Evolutionary conservation across 768 basidiomycete genomes (phyloP).

Genomic region (Pleurotus tuoliensis): DNA sequence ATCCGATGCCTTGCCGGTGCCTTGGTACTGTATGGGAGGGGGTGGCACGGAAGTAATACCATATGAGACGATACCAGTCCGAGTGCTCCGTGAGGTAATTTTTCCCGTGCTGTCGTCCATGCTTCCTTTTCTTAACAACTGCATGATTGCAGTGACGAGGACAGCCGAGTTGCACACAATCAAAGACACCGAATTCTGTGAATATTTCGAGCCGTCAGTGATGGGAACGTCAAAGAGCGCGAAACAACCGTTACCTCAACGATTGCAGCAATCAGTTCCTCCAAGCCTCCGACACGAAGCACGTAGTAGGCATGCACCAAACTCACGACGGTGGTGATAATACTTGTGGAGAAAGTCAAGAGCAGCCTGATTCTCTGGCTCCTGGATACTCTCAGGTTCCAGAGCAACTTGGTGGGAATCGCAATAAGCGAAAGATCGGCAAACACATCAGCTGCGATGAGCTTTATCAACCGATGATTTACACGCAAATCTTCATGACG

Average conservation of each 20-base stretch:
- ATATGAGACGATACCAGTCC: background rate
- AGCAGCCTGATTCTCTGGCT: constrained; percentile 37
- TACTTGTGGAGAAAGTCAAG: constrained; percentile 52
- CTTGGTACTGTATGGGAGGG: background rate
- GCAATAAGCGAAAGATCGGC: constrained; percentile 42
- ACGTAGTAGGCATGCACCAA: constrained; percentile 45
- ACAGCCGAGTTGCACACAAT: constrained; percentile 38
- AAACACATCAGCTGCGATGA: constrained; percentile 39
- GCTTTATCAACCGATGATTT: background rate
- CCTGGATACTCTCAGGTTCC: constrained; percentile 31
- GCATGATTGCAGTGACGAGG: constrained; percentile 23
- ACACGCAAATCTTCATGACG: background rate
- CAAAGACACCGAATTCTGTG: constrained; percentile 30
- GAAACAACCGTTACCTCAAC: constrained; percentile 33
- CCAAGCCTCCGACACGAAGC: constrained; percentile 21
- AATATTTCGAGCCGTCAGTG: constrained; percentile 32
- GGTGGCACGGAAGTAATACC: background rate
- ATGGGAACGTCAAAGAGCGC: constrained; percentile 33
- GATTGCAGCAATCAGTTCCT: constrained; percentile 33
- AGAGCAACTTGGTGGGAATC: constrained; percentile 42
- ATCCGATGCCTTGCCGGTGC: background rate
- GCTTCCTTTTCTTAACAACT: background rate
- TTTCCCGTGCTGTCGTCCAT: background rate
- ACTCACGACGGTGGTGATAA: constrained; percentile 44
- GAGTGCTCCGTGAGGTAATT: background rate